Evolutionary conservation across 495 filamentous ascomycete genomes (phyloP).

Genomic region (Penicillium canariense): DNA sequence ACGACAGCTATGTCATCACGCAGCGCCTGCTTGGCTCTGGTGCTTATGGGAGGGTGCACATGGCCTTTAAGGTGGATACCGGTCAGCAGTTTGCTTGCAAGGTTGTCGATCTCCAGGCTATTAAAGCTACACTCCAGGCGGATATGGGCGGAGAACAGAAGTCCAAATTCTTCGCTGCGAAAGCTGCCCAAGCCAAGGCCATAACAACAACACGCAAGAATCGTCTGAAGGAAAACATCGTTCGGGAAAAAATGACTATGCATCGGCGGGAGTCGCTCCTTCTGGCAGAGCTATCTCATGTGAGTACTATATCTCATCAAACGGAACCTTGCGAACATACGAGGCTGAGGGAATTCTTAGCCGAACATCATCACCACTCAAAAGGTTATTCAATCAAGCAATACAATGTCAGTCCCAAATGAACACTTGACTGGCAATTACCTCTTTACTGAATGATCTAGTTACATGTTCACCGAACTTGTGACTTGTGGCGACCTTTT

Average conservation of each 20-base stretch:
- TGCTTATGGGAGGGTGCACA: constrained; percentile 46
- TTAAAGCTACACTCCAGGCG: neutral
- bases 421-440: neutral
- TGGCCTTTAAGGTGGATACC: constrained; percentile 41
- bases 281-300: constrained; percentile 58
- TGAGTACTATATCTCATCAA: constrained; percentile 30
- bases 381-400: constrained; percentile 49
- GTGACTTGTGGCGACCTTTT: constrained; percentile 64
- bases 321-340: neutral
- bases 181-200: neutral
- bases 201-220: neutral
- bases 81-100: constrained; percentile 54
- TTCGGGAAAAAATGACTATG: constrained; percentile 7
- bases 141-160: neutral
- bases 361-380: constrained; percentile 60
- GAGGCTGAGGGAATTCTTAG: constrained; percentile 30
- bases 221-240: no score
- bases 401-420: constrained; percentile 50
- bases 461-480: constrained; percentile 65
- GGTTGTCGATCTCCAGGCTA: constrained; percentile 39
- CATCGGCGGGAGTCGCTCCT: constrained; percentile 51
- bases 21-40: constrained; percentile 50
- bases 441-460: constrained; percentile 19
- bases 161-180: neutral
- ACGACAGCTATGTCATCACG: constrained; percentile 46